Conservation (phyloP, 352 stramenopile genomes). For the Phytophthora pseudosyringae region DNA sequence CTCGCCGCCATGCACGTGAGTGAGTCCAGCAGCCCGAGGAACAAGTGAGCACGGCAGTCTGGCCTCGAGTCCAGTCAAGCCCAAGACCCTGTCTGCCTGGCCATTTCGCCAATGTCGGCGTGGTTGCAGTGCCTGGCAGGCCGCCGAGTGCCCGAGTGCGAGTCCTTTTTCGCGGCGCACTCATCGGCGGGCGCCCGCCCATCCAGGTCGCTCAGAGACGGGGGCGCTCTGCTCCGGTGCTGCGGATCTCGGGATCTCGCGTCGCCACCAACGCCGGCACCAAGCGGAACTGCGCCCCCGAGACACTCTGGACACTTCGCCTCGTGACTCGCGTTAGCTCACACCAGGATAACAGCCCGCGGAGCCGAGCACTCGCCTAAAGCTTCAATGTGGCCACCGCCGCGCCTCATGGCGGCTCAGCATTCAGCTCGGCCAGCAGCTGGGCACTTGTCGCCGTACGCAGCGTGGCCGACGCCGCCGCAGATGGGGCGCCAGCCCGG, state of each 20-base stretch:
- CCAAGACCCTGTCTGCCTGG: conserved; percentile 3
- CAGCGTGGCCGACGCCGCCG: conserved; percentile 2
- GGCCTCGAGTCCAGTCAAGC: conserved; percentile 13
- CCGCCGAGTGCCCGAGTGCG: background rate
- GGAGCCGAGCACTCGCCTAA: conserved; percentile 6
- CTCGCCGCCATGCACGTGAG: too few species aligned
- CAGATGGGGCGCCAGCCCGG: conserved; percentile 1
- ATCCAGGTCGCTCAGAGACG: conserved; percentile 27
- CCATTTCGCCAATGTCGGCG: background rate
- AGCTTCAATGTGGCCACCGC: conserved; percentile 18
- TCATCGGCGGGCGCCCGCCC: conserved; percentile 15
- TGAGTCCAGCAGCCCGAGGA: background rate
- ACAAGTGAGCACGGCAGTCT: conserved; percentile 16
- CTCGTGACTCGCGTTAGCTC: conserved; percentile 17
- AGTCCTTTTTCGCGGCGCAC: conserved; percentile 28
- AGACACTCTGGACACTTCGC: background rate
- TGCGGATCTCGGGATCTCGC: conserved; percentile 17
- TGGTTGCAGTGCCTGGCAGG: conserved; percentile 13
- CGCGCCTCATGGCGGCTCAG: conserved; percentile 16
- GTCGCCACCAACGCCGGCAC: conserved; percentile 9
- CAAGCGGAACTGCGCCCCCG: background rate
- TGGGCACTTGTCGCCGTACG: conserved; percentile 34
- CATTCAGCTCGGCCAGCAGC: conserved; percentile 23
- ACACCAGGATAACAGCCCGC: conserved; percentile 9
- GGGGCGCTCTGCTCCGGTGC: background rate